Evolutionary conservation across 2,329 filamentous ascomycete species (phyloP).

Genomic region (Tolypocladium endophyticum): DNA sequence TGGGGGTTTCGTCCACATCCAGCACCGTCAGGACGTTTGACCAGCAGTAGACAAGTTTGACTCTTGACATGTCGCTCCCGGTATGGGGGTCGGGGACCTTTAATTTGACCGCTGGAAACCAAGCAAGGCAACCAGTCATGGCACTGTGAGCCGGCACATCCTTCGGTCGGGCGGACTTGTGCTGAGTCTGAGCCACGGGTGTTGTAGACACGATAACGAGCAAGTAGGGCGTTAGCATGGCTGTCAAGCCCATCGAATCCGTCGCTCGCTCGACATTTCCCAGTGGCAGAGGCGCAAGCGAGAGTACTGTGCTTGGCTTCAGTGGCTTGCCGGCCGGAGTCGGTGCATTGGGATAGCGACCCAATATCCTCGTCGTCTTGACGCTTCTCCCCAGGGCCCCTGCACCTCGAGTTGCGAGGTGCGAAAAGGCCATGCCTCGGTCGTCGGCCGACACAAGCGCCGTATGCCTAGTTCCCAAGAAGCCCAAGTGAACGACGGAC

Average conservation of each 20-base stretch:
- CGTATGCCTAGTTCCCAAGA: slow-evolving; percentile 85
- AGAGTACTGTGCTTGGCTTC: slow-evolving; percentile 90
- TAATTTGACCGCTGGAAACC: slow-evolving; percentile 92
- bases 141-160: slow-evolving; percentile 83
- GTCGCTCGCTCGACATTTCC: slow-evolving; percentile 90
- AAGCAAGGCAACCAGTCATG: slow-evolving; percentile 87
- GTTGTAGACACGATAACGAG: slow-evolving; percentile 96
- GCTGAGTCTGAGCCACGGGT: slow-evolving; percentile 88
- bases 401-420: slow-evolving; percentile 83
- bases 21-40: slow-evolving; percentile 93
- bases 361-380: slow-evolving; percentile 82
- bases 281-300: slow-evolving; percentile 79
- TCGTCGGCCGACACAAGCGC: slow-evolving; percentile 93
- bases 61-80: slow-evolving; percentile 61
- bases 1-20: slow-evolving; percentile 66
- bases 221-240: slow-evolving; percentile 90
- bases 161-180: slow-evolving; percentile 85
- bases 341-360: slow-evolving; percentile 71
- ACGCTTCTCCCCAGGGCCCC: slow-evolving; percentile 77
- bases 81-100: slow-evolving; percentile 62
- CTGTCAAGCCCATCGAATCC: slow-evolving; percentile 81
- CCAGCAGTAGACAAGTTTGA: slow-evolving; percentile 95
- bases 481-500: slow-evolving; percentile 82
- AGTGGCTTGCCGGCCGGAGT: slow-evolving; percentile 53
- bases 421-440: slow-evolving; percentile 94